Base-by-base conservation (phyloP, 2,329 filamentous ascomycete species). In the Drechslerella dactyloides region DNA sequence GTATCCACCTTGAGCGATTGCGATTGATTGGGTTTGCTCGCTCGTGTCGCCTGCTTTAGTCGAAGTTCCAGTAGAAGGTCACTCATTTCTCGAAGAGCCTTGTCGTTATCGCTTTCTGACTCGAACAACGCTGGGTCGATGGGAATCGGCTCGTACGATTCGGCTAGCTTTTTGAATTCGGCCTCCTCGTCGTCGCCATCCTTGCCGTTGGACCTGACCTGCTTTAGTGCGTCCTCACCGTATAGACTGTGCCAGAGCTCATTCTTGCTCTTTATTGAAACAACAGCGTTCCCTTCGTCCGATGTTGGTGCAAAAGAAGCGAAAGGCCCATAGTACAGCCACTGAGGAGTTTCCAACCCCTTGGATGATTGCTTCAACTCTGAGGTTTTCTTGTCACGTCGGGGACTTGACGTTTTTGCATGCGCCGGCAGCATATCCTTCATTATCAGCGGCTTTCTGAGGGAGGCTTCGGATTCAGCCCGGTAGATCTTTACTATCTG, bases 111-210 rank as follows among this genome's bases (percentile, higher is more conserved):
- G 40, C 51, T 21, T 50, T 70, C 44, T 13, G 50, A 53, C 30
- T 53, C 68, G 40, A 72, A 72, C 24, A 72, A 33, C 8, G 68
- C 68, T 1, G 68, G 68, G 23, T 72, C 68, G 3, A 72, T 61
- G 1, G 68, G 60, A 23, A 65, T 52, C 5, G 54, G 60, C 44
- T 72, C 68, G 24, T 65, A 72, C 3, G 24, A 60, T 15, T 72
- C 60, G 42, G 42, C 50, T 4, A 65, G 50, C 15, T 65, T 56
- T 15, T 65, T 72, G 46, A 72, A 72, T 46, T 53, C 37, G 2
- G 35, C n/a, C 19, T 65, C 59, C 11, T 65, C 59, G 5, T 72
- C 68, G 6, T 37, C n/a, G 7, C 44, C 40, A 15, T 53, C 50
- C 1, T 53, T 40, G 35, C 27, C 35, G n/a, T 48, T 51, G 1